Percentiles rank a stretch among this genome's conserved stretches.
Evolutionary conservation across 257 asterid genomes (phyloP).

Genomic region (Galeopsis tetrahit): DNA sequence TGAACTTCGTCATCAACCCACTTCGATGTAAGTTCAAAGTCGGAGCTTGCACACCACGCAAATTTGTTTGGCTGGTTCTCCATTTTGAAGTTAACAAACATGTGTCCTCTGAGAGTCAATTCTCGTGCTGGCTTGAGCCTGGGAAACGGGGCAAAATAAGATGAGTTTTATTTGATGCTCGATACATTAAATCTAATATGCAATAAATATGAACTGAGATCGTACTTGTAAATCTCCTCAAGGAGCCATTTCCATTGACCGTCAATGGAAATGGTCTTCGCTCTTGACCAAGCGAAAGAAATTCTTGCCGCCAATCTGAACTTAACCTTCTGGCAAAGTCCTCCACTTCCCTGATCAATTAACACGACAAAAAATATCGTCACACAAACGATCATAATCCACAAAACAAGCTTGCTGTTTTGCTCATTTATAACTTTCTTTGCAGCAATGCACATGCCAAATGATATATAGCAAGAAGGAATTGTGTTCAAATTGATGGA

Average conservation of each 20-base stretch:
- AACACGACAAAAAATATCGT: slow-evolving; percentile 16
- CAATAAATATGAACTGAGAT: slow-evolving; percentile 11
- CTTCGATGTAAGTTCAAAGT: slow-evolving; percentile 29
- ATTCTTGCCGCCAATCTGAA: slow-evolving; percentile 95
- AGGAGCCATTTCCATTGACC: slow-evolving; percentile 70
- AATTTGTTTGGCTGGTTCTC: slow-evolving; percentile 28
- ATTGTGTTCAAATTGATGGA: background rate
- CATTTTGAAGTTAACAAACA: slow-evolving; percentile 30
- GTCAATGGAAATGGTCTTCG: slow-evolving; percentile 61
- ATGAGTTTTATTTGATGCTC: slow-evolving; percentile 10
- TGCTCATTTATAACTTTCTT: slow-evolving; percentile 18
- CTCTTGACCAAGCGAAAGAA: slow-evolving; percentile 78
- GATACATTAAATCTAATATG: background rate
- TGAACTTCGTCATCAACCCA: slow-evolving; percentile 35
- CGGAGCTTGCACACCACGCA: slow-evolving; percentile 35
- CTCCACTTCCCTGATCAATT: slow-evolving; percentile 87
- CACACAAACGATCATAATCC: background rate
- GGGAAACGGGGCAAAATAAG: slow-evolving; percentile 26
- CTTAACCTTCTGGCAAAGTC: slow-evolving; percentile 94
- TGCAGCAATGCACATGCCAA: slow-evolving; percentile 13
- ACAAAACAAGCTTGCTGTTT: background rate
- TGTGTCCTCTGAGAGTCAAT: slow-evolving; percentile 38
- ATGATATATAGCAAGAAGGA: slow-evolving; percentile 14
- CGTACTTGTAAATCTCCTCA: slow-evolving; percentile 66
- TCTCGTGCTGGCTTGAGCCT: slow-evolving; percentile 58